phyloP scores from a whole-genome alignment of 2,329 filamentous ascomycete species.

The Ophiostoma pallidulum region DNA sequence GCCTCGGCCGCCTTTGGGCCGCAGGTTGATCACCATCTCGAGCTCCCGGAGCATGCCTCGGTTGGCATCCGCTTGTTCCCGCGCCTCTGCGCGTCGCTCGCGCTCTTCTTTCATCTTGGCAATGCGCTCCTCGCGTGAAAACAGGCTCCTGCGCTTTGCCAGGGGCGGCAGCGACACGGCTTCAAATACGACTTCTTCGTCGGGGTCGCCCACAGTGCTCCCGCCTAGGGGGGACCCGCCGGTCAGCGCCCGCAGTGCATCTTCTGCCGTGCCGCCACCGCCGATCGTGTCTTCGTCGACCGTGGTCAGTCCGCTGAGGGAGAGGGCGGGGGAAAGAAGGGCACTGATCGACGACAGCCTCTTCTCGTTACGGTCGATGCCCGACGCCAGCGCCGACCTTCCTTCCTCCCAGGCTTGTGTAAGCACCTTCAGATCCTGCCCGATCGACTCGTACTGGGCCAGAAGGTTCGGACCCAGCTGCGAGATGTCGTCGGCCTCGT shows the following conservation, averaged over 20 bases:
- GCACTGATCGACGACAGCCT: conserved; percentile 54
- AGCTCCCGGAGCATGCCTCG: conserved; percentile 88
- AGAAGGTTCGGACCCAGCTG: conserved; percentile 73
- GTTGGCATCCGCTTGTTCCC: conserved; percentile 70
- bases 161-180: conserved; percentile 64
- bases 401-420: conserved; percentile 83
- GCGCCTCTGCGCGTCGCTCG: conserved; percentile 58
- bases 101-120: conserved; percentile 82
- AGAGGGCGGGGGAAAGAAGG: conserved; percentile 48
- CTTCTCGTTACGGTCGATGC: conserved; percentile 72
- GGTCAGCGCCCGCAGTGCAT: conserved; percentile 65
- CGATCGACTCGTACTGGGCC: conserved; percentile 90
- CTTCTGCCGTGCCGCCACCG: conserved; percentile 29
- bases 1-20: conserved; percentile 11
- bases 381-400: conserved; percentile 69
- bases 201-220: conserved; percentile 37
- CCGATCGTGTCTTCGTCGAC: conserved; percentile 36
- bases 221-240: conserved; percentile 44
- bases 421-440: conserved; percentile 70
- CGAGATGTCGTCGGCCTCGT: conserved; percentile 61
- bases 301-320: conserved; percentile 58
- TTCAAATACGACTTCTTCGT: conserved; percentile 79
- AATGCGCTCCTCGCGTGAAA: conserved; percentile 82
- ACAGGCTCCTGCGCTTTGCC: conserved; percentile 51
- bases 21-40: conserved; percentile 69